Evolutionary conservation across 495 filamentous ascomycete species (phyloP), one percentile per base, ranked within the genome.

Genomic region (Astrothelium subdiscretum): DNA sequence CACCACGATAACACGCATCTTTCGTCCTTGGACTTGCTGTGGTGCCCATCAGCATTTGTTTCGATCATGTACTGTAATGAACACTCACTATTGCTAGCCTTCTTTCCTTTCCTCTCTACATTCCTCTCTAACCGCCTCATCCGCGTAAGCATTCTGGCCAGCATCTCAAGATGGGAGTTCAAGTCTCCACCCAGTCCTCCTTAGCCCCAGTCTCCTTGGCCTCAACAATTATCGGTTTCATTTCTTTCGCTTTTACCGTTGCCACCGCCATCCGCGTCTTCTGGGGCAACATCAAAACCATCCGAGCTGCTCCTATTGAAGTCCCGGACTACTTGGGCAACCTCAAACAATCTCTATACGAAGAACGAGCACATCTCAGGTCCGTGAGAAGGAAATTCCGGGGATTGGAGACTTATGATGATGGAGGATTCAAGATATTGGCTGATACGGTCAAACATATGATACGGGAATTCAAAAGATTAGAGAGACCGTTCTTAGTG

Each of bases 241-340:
- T 70, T 58, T 64, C 62, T 38, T 72, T 72, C 61, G 66, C 66
- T 32, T 67, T 73, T 64, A 73, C 71, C 0, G 54, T 69, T n/a
- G 63, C 31, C 1, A 72, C 71, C 22, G 68, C 71, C 60, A 8
- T 71, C 31, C 40, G 59, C 18, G 68, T 73, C 1, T 58, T 70
- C 32, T 73, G 65, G 70, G 32, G 32, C 44, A 68, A 70, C 40
- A 35, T 71, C 32, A 42, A 44, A 31, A 72, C 68, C 8, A 31
- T 73, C 20, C 27, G 32, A 27, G 57, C 66, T 32, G 70, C 71
- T 0, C 62, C 63, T 18, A 43, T 59, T 31, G 68, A 71, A 59
- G 69, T 72, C 3, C 62, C 66, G 38, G 42, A 66, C 54, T 68
- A 64, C 42, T 63, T 71, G 3, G 65, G 64, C 1, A 72, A 71